phyloP scores from a whole-genome alignment of 768 basidiomycete species.

The Auricularia auricula-judae region DNA sequence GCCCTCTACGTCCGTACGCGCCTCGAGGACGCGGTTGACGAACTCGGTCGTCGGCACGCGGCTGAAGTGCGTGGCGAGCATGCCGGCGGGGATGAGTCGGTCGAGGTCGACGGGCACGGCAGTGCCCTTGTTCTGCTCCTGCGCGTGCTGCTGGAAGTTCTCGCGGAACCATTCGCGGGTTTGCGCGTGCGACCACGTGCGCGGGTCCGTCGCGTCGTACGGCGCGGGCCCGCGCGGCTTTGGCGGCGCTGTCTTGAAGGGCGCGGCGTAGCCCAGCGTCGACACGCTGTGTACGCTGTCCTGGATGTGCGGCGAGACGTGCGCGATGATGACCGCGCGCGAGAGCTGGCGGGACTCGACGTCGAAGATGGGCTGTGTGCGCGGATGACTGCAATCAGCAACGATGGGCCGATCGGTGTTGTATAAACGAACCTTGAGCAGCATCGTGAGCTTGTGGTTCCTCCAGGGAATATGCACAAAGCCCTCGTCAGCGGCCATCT shows the following conservation, averaged over 20 bases:
- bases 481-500: constrained; percentile 23
- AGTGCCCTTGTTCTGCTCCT: background rate
- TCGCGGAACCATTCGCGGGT: constrained; percentile 19
- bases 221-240: constrained; percentile 17
- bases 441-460: constrained; percentile 24
- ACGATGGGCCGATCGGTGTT: background rate
- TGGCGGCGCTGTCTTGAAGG: constrained; percentile 22
- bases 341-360: constrained; percentile 21
- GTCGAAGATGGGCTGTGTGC: constrained; percentile 23
- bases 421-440: constrained; percentile 19
- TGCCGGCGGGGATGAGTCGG: background rate
- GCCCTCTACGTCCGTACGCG: background rate
- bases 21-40: background rate
- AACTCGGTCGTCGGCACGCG: background rate
- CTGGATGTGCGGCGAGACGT: constrained; percentile 27
- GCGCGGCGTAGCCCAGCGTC: constrained; percentile 24
- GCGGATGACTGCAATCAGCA: background rate
- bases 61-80: background rate
- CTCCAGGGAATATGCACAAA: constrained; percentile 28
- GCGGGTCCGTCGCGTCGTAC: constrained; percentile 18
- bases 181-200: constrained; percentile 23
- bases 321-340: constrained; percentile 24
- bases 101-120: background rate
- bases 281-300: constrained; percentile 22
- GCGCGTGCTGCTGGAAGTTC: constrained; percentile 14